phyloP scores from a whole-genome alignment of 768 basidiomycete species.

The Hirschioporus abietinus region DNA sequence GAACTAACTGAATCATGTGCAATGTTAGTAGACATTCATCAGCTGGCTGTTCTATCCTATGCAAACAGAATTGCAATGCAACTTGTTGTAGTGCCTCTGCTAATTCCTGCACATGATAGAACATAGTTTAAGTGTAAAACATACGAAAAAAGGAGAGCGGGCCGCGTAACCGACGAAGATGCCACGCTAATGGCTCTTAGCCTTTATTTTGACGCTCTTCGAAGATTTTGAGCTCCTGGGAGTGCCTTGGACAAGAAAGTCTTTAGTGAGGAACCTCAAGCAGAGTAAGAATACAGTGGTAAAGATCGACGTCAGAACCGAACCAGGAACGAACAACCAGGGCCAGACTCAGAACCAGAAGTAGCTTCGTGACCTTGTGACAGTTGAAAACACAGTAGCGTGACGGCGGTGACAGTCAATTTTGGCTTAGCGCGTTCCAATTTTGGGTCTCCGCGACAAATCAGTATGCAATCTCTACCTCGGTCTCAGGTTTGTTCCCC shows the following conservation, averaged over 20 bases:
- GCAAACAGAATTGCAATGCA: no score
- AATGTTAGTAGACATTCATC: not conserved
- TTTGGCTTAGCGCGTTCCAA: not conserved
- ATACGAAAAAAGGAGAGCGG: not conserved
- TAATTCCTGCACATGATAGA: not conserved
- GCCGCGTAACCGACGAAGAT: not conserved
- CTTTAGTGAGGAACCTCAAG: not conserved
- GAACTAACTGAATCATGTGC: not conserved
- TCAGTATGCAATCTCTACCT: not conserved
- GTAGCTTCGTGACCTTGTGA: not conserved
- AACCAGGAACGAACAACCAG: not conserved
- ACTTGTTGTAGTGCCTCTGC: no score
- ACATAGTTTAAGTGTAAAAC: no score
- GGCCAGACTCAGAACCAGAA: not conserved
- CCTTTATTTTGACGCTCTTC: not conserved
- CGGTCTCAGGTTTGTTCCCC: not conserved
- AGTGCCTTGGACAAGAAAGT: not conserved
- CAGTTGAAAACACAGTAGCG: not conserved
- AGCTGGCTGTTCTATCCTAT: no score
- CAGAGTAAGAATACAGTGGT: not conserved
- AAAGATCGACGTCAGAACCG: not conserved
- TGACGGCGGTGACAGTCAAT: not conserved
- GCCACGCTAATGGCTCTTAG: not conserved
- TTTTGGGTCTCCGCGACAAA: not conserved
- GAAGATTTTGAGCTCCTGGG: no score